Evolutionary conservation across 140 eudicot species (phyloP).

Genomic region (Senecio squalidus): DNA sequence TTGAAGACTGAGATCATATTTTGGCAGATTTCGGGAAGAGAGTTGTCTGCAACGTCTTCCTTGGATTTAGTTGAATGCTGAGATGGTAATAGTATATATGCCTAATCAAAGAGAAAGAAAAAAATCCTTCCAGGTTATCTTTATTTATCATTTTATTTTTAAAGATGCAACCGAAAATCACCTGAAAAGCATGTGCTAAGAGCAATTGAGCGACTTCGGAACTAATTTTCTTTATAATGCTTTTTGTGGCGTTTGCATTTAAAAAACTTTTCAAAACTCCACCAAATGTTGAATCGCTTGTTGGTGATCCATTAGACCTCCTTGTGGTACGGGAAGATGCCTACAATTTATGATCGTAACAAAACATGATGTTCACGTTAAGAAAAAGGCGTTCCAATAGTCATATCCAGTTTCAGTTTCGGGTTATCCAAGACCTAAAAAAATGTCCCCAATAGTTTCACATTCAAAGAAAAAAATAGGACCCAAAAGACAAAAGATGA

Average conservation of each 20-base stretch:
- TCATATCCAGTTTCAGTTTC: constrained; percentile 61
- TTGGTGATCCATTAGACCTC: constrained; percentile 43
- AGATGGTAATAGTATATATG: constrained; percentile 48
- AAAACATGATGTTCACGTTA: neutral
- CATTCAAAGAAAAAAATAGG: too few species aligned
- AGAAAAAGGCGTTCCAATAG: constrained; percentile 33
- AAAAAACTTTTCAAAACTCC: constrained; percentile 61
- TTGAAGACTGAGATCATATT: constrained; percentile 58
- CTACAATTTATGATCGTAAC: constrained; percentile 27
- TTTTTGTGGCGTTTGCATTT: constrained; percentile 44
- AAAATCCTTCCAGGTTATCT: neutral
- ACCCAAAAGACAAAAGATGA: too few species aligned
- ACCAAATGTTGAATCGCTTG: constrained; percentile 51
- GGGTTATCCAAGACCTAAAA: constrained; percentile 70
- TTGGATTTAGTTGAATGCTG: constrained; percentile 31
- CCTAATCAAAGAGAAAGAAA: constrained; percentile 39
- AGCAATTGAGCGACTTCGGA: constrained; percentile 64
- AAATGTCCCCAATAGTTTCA: constrained; percentile 13
- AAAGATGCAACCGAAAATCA: constrained; percentile 21
- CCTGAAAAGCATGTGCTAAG: constrained; percentile 91
- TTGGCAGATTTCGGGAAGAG: constrained; percentile 54
- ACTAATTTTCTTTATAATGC: constrained; percentile 57
- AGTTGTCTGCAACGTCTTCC: constrained; percentile 31
- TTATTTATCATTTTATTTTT: too few species aligned
- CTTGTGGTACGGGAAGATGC: constrained; percentile 64